Evolutionary conservation across 805 yeast species (phyloP), one percentile per base, ranked within the genome.

Genomic region (Cyberlindnera xishuangbannaensis): DNA sequence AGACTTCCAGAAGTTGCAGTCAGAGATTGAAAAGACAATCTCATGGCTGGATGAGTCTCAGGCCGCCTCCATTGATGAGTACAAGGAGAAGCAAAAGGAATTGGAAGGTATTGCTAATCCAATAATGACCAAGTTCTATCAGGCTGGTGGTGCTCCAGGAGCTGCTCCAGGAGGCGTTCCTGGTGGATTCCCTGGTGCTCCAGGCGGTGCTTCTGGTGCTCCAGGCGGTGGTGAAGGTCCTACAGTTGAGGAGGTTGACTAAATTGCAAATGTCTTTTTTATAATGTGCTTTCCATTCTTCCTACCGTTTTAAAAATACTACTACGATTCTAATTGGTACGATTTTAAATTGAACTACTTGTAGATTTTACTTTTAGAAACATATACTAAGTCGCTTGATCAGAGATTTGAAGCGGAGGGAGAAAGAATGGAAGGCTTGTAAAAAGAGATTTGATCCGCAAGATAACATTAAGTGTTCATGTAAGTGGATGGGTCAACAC

Each of bases 381-480:
- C n/a, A n/a, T n/a, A n/a, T n/a, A n/a, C n/a, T n/a, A n/a, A n/a
- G n/a, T n/a, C n/a, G n/a, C n/a, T n/a, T n/a, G n/a, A n/a, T n/a
- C n/a, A n/a, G n/a, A n/a, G n/a, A n/a, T n/a, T n/a, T n/a, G n/a
- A n/a, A n/a, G n/a, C n/a, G n/a, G n/a, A n/a, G n/a, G n/a, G n/a
- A n/a, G n/a, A n/a, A n/a, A n/a, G n/a, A n/a, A n/a, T n/a, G n/a
- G n/a, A n/a, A n/a, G n/a, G n/a, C n/a, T n/a, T n/a, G n/a, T n/a
- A n/a, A n/a, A n/a, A n/a, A n/a, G n/a, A n/a, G n/a, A n/a, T n/a
- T n/a, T n/a, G n/a, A n/a, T n/a, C n/a, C n/a, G n/a, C n/a, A n/a
- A n/a, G n/a, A n/a, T n/a, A n/a, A n/a, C n/a, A n/a, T n/a, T 68
- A 87, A 50, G 95, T 83, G 78, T 90, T 90, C 95, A 92, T 88